Evolutionary conservation across 148 eudicot genomes (phyloP).

Genomic region (Cornus florida): DNA sequence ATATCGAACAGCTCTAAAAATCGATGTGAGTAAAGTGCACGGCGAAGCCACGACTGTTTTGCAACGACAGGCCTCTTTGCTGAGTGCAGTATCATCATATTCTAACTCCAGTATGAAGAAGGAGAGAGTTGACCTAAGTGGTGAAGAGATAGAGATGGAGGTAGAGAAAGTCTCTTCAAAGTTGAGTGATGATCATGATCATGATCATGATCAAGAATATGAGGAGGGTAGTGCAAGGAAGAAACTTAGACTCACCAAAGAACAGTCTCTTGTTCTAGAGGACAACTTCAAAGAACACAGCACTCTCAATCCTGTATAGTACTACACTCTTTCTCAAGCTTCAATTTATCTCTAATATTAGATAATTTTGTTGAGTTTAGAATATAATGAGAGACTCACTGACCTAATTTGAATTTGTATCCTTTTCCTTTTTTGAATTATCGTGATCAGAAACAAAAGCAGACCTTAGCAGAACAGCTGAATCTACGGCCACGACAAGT

Average conservation of each 20-base stretch:
- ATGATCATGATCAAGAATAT: constrained; percentile 20
- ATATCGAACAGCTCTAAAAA: neutral
- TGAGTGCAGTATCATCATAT: constrained; percentile 9
- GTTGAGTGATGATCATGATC: constrained; percentile 12
- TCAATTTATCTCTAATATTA: neutral
- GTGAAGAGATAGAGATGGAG: constrained; percentile 20
- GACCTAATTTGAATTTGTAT: neutral
- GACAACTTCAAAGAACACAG: constrained; percentile 38
- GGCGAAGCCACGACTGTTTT: neutral
- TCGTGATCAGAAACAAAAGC: constrained; percentile 30
- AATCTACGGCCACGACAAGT: constrained; percentile 40
- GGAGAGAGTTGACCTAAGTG: constrained; percentile 9
- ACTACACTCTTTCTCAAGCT: neutral
- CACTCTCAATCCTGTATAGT: constrained; percentile 37
- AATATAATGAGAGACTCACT: neutral
- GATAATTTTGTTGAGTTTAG: neutral
- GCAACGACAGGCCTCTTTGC: constrained; percentile 3
- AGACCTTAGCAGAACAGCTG: constrained; percentile 31
- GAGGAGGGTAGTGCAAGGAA: constrained; percentile 34
- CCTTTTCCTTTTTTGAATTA: neutral
- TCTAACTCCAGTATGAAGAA: constrained; percentile 23
- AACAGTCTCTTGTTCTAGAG: constrained; percentile 34
- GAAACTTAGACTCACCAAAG: constrained; percentile 38
- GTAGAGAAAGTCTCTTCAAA: constrained; percentile 8
- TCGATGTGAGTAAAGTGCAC: neutral